phyloP scores from a whole-genome alignment of 768 basidiomycete genomes.

The Tulasnella sp. region DNA sequence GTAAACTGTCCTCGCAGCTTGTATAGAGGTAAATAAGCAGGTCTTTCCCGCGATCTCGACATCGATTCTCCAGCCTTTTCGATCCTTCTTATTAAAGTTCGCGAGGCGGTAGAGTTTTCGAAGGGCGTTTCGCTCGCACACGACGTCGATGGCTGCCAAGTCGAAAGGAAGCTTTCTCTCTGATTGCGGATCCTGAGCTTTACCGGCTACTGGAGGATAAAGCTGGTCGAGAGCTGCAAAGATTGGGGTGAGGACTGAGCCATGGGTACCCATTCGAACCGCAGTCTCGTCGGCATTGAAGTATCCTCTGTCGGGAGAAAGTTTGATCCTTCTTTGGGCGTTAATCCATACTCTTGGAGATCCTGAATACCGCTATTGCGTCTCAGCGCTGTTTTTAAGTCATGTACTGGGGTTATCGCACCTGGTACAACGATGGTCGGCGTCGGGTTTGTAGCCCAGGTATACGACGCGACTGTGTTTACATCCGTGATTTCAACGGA shows the following conservation, averaged over 20 bases:
- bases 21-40: neutral
- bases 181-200: neutral
- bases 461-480: neutral
- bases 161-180: neutral
- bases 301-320: neutral
- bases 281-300: neutral
- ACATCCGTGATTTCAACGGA: neutral
- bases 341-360: neutral
- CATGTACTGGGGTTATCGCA: neutral
- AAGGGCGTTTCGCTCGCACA: neutral
- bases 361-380: neutral
- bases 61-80: slow-evolving; percentile 2
- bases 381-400: neutral
- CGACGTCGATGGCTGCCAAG: neutral
- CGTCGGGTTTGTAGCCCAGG: neutral
- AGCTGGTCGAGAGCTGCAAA: slow-evolving; percentile 2
- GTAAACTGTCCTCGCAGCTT: neutral
- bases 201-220: neutral
- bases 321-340: neutral
- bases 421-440: neutral
- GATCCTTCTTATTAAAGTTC: neutral
- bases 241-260: neutral
- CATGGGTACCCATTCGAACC: neutral
- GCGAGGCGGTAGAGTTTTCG: slow-evolving; percentile 1
- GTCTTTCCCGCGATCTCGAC: neutral